phyloP scores from a whole-genome alignment of 257 asterid genomes.

The Solanum piurae region DNA sequence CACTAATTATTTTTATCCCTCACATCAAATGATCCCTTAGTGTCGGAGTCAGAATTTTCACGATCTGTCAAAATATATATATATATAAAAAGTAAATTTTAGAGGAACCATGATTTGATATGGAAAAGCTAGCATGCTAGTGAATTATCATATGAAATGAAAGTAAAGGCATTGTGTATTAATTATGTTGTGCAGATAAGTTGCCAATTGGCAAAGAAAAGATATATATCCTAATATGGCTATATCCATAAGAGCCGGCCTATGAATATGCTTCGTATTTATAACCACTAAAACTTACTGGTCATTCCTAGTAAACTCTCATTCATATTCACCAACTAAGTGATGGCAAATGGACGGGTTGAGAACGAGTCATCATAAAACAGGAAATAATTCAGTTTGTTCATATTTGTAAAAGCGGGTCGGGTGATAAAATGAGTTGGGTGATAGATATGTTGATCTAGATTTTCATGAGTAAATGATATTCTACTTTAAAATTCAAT shows the following conservation, averaged over 20 bases:
- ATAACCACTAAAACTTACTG: background rate
- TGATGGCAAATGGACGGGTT: background rate
- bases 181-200: background rate
- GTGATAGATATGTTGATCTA: background rate
- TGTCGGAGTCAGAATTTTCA: background rate
- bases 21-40: too few species aligned
- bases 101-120: background rate
- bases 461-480: background rate
- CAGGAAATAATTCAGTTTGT: background rate
- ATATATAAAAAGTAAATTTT: background rate
- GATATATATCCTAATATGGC: background rate
- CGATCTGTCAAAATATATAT: background rate
- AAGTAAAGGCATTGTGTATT: background rate
- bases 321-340: background rate
- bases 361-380: background rate
- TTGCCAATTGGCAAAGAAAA: background rate
- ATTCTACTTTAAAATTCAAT: background rate
- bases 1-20: too few species aligned
- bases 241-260: background rate
- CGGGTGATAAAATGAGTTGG: background rate
- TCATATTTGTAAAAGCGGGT: background rate
- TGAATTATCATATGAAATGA: background rate
- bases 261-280: background rate
- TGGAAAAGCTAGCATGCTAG: background rate
- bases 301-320: background rate